A percentile compares a stretch with the other conserved stretches of the same genome.
These are phyloP conservation scores for Phytophthora fragariaefolia DNA, from an alignment of 352 stramenopile species.

Conservation along the genomic window DNA sequence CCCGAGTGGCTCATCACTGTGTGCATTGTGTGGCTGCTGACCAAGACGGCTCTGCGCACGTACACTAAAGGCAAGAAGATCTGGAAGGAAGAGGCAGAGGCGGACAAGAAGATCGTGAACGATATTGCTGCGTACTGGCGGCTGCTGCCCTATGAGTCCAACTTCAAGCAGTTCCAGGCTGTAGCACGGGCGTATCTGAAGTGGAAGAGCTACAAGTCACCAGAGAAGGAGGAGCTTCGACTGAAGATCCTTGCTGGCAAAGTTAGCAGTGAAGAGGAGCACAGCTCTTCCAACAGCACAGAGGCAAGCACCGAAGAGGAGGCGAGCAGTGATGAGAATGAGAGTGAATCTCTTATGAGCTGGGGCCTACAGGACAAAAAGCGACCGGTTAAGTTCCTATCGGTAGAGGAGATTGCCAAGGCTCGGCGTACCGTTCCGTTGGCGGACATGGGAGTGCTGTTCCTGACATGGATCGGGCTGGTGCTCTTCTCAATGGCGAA, in stretches of 20 bases:
- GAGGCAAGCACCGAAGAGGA: constrained; percentile 50
- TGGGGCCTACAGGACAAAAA: constrained; percentile 49
- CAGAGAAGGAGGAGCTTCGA: constrained; percentile 32
- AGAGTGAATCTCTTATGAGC: constrained; percentile 66
- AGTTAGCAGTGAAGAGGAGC: constrained; percentile 33
- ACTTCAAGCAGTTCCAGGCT: constrained; percentile 74
- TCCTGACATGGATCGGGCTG: constrained; percentile 81
- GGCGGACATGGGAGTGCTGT: constrained; percentile 68
- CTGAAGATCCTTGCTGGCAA: constrained; percentile 49
- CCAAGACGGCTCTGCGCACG: constrained; percentile 71
- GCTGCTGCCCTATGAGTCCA: constrained; percentile 65
- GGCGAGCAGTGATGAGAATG: constrained; percentile 51
- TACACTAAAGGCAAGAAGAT: constrained; percentile 73
- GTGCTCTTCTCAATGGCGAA: constrained; percentile 83
- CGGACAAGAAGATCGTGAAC: constrained; percentile 51
- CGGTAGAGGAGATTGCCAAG: constrained; percentile 62
- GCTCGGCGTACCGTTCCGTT: constrained; percentile 61
- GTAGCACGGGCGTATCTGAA: constrained; percentile 76
- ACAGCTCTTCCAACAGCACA: constrained; percentile 35
- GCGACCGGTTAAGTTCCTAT: constrained; percentile 32
- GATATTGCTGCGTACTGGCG: constrained; percentile 76
- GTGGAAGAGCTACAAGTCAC: constrained; percentile 73
- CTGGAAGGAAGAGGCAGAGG: constrained; percentile 64
- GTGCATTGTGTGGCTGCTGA: constrained; percentile 80
- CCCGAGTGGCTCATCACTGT: constrained; percentile 86